Percentiles rank a stretch among this genome's conserved stretches.
These are phyloP conservation scores for Coniophora puteana DNA, from an alignment of 1,284 basidiomycete genomes.

Conservation along the genomic window DNA sequence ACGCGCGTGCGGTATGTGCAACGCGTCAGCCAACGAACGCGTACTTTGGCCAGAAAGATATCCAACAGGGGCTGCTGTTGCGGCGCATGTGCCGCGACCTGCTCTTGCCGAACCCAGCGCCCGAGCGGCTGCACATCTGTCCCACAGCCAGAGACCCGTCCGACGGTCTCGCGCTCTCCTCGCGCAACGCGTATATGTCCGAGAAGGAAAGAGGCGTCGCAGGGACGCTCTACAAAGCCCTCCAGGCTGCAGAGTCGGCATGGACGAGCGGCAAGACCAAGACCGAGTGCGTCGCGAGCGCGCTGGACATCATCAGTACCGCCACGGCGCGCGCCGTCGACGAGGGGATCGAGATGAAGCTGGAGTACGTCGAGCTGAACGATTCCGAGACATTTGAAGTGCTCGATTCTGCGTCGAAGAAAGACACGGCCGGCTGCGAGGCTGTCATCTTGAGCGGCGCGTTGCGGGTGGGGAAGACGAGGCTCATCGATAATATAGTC, in stretches of 20 bases:
- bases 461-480: conserved; percentile 81
- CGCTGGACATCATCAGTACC: conserved; percentile 36
- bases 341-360: conserved; percentile 51
- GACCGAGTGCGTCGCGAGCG: conserved; percentile 47
- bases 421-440: conserved; percentile 12
- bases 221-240: conserved; percentile 68
- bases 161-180: conserved; percentile 80
- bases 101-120: conserved; percentile 71
- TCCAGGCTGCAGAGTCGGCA: conserved; percentile 49
- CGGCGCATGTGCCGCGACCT: conserved; percentile 84
- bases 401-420: conserved; percentile 33
- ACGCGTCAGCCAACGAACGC: conserved; percentile 74
- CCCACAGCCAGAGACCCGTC: conserved; percentile 74
- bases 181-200: conserved; percentile 86
- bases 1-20: conserved; percentile 3
- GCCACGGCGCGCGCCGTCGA: conserved; percentile 27
- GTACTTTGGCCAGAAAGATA: conserved; percentile 99
- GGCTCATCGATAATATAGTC: conserved; percentile 92
- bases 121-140: conserved; percentile 73
- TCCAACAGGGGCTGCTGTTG: conserved; percentile 91
- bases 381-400: conserved; percentile 75
- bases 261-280: conserved; percentile 56
- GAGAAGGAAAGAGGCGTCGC: conserved; percentile 64
- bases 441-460: conserved; percentile 86
- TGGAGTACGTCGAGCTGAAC: conserved; percentile 92